phyloP scores from a whole-genome alignment of 208 protist species.

The Acanthamoeba lenticulata region DNA sequence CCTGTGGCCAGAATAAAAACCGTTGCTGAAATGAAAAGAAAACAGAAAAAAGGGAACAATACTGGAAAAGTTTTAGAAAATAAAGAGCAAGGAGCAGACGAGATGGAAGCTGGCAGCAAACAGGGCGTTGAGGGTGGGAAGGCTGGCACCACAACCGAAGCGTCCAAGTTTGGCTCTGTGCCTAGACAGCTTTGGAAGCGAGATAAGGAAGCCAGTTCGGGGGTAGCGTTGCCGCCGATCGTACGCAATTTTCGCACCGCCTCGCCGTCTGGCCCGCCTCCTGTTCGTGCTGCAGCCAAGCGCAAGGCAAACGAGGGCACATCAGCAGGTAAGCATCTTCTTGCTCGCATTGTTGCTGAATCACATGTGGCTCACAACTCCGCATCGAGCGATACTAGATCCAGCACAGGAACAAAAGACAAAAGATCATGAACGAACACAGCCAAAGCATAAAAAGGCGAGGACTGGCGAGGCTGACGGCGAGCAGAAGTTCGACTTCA shows the following conservation, averaged over 20 bases:
- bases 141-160: too few species aligned
- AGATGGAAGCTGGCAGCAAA: too few species aligned
- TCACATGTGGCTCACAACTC: neutral
- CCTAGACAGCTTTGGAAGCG: neutral
- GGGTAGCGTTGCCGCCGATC: neutral
- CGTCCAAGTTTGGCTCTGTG: neutral
- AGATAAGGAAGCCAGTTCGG: neutral
- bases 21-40: too few species aligned
- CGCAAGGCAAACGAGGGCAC: neutral
- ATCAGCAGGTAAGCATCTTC: neutral
- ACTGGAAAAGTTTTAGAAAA: neutral
- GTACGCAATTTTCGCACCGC: neutral
- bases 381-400: neutral
- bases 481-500: slow-evolving; percentile 14
- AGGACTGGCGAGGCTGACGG: too few species aligned
- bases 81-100: too few species aligned
- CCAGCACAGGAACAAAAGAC: neutral
- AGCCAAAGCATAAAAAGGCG: neutral
- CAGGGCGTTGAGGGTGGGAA: too few species aligned
- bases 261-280: neutral
- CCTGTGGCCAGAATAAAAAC: neutral
- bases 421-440: neutral
- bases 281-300: neutral
- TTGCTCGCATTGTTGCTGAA: neutral
- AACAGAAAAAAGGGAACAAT: neutral